phyloP scores from a whole-genome alignment of 2,329 filamentous ascomycete species.

The Trichophaea hybrida region DNA sequence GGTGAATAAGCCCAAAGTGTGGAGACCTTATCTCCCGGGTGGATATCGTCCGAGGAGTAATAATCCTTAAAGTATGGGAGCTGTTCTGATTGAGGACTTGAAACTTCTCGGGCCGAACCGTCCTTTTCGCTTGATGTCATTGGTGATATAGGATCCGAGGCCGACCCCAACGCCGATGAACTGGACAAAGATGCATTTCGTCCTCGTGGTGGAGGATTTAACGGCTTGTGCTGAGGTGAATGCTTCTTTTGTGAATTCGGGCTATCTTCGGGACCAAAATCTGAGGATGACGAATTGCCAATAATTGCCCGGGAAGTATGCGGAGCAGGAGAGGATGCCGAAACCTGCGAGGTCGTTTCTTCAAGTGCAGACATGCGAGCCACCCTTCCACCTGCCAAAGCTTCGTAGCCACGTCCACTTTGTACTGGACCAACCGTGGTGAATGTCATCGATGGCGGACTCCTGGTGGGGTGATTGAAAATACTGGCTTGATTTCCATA shows the following conservation, averaged over 20 bases:
- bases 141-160: slow-evolving; percentile 59
- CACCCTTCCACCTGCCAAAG: slow-evolving; percentile 65
- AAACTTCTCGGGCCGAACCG: slow-evolving; percentile 61
- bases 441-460: slow-evolving; percentile 33
- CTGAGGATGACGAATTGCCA: slow-evolving; percentile 40
- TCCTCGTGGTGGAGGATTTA: slow-evolving; percentile 30
- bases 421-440: slow-evolving; percentile 30
- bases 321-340: slow-evolving; percentile 26
- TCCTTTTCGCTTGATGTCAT: slow-evolving; percentile 50
- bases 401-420: slow-evolving; percentile 40
- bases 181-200: slow-evolving; percentile 84
- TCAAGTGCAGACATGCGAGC: slow-evolving; percentile 92
- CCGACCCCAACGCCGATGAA: slow-evolving; percentile 55
- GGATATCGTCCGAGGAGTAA: slow-evolving; percentile 93
- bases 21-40: slow-evolving; percentile 75
- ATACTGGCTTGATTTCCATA: slow-evolving; percentile 50
- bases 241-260: slow-evolving; percentile 47
- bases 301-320: slow-evolving; percentile 27
- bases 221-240: slow-evolving; percentile 11
- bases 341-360: slow-evolving; percentile 32
- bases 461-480: slow-evolving; percentile 66
- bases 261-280: slow-evolving; percentile 51
- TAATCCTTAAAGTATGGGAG: slow-evolving; percentile 96
- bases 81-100: slow-evolving; percentile 90
- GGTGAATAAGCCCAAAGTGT: slow-evolving; percentile 96